Evolutionary conservation across 768 basidiomycete genomes (phyloP).

Genomic region (Rhodotorula kratochvilovae): DNA sequence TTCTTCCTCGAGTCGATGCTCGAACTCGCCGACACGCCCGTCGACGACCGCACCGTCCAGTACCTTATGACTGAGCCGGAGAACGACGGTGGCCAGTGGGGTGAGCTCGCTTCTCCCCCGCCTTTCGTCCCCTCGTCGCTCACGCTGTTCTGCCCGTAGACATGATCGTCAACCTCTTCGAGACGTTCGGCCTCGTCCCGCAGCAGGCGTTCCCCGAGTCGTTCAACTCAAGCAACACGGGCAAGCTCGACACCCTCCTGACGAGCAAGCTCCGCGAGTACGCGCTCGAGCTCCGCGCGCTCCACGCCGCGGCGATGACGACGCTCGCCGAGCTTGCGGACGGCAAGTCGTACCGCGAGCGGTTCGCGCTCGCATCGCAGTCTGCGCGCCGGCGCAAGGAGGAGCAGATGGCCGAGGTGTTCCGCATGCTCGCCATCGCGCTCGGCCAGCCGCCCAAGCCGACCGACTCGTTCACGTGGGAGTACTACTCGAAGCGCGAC

Average conservation of each 20-base stretch:
- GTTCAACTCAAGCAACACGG: conserved; percentile 68
- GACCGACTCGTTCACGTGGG: conserved; percentile 71
- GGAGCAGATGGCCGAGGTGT: conserved; percentile 74
- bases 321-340: conserved; percentile 49
- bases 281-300: conserved; percentile 67
- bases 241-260: conserved; percentile 68
- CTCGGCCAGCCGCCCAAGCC: conserved; percentile 80
- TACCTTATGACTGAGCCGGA: conserved; percentile 73
- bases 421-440: conserved; percentile 74
- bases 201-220: conserved; percentile 60
- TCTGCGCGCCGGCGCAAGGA: conserved; percentile 75
- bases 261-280: conserved; percentile 90
- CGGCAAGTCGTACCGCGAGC: conserved; percentile 21
- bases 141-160: conserved; percentile 58
- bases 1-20: conserved; percentile 59
- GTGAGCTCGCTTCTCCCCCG: neutral
- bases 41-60: conserved; percentile 76
- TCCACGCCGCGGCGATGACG: conserved; percentile 33
- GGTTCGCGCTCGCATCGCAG: conserved; percentile 46
- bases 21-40: conserved; percentile 68
- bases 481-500: conserved; percentile 76
- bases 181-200: conserved; percentile 82
- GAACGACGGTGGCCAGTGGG: conserved; percentile 60
- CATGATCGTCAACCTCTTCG: conserved; percentile 70
- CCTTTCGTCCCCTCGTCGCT: too few species aligned